phyloP scores from a whole-genome alignment of 2,329 filamentous ascomycete genomes.

The Clonostachys solani region DNA sequence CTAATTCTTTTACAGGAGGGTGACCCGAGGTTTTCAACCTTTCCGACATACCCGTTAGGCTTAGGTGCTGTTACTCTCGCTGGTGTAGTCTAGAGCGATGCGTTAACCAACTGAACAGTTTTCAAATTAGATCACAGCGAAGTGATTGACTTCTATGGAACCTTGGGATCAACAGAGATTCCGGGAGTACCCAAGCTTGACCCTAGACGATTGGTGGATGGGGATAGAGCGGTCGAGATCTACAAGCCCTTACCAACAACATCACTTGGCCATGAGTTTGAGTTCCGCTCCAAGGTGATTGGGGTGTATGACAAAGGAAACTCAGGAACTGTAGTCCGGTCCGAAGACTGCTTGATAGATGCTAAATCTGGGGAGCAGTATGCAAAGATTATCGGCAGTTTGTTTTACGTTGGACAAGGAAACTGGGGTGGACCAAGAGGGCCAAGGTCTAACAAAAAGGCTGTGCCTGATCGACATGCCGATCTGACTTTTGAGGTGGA shows the following conservation, averaged over 20 bases:
- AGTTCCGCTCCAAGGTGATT: slow-evolving; percentile 20
- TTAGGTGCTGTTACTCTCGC: not conserved
- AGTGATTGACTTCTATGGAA: slow-evolving; percentile 66
- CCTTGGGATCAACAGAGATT: slow-evolving; percentile 48
- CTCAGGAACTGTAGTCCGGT: slow-evolving; percentile 63
- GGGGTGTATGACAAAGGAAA: slow-evolving; percentile 74
- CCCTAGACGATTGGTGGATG: slow-evolving; percentile 58
- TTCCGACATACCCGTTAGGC: not conserved
- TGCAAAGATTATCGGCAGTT: slow-evolving; percentile 51
- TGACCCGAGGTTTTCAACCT: not conserved
- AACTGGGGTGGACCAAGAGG: slow-evolving; percentile 30
- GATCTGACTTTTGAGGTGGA: slow-evolving; percentile 1
- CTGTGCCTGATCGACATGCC: not conserved
- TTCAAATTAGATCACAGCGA: slow-evolving; percentile 66
- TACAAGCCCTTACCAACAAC: slow-evolving; percentile 59
- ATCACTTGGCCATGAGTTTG: slow-evolving; percentile 57
- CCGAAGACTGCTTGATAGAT: slow-evolving; percentile 61
- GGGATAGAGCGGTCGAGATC: slow-evolving; percentile 61
- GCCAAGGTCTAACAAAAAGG: not conserved
- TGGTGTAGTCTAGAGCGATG: no score
- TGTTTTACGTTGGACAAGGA: slow-evolving; percentile 62
- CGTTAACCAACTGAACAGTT: slow-evolving; percentile 23
- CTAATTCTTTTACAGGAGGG: not conserved
- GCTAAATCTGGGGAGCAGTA: slow-evolving; percentile 58
- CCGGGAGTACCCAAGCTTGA: slow-evolving; percentile 65